Evolutionary conservation across 2,329 filamentous ascomycete species (phyloP), one percentile per base, ranked within the genome.

Genomic region (Phaeoacremonium minimum): DNA sequence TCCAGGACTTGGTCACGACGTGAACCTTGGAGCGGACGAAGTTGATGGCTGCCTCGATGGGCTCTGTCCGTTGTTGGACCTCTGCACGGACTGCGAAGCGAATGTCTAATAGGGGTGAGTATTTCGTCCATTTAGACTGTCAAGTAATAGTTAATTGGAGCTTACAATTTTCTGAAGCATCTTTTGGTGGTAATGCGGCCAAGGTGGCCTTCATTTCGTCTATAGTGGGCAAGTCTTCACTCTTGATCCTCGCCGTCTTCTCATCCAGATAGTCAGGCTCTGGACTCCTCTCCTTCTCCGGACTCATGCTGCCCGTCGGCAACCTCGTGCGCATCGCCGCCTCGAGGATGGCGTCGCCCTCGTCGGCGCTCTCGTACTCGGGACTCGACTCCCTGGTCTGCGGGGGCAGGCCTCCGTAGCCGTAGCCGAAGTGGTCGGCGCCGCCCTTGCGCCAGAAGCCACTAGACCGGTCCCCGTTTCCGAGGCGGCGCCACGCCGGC

Each of bases 61-160:
- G 87, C 53, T 91, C 87, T 32, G 83, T 87, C 38, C 85, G 80
- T 54, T 95, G 89, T 53, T 91, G 86, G 18, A 94, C 85, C 66
- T 95, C 89, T 43, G 89, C 86, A 50, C 86, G 81, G 43, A 95
- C 74, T 35, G 87, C 85, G 61, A 96, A 90, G 46, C 89, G 86
- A 51, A 95, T 87, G 63, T 91, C 88, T 93, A 58, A 43, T 37
- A 15, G 30, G 17, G 7, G n/a, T n/a, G n/a, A n/a, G n/a, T n/a
- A n/a, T n/a, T n/a, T n/a, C n/a, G n/a, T n/a, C n/a, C n/a, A n/a
- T n/a, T n/a, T n/a, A n/a, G n/a, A n/a, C n/a, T n/a, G n/a, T n/a
- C n/a, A 19, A 11, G 31, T 30, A 28, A 8, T n/a, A 22, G 15
- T 33, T 22, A 38, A 18, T 44, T 16, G 33, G 28, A 18, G 15